A percentile compares a stretch with the other conserved stretches of the same genome.
Conservation (phyloP, 169 alveolate species). For the Plasmodium adleri region DNA sequence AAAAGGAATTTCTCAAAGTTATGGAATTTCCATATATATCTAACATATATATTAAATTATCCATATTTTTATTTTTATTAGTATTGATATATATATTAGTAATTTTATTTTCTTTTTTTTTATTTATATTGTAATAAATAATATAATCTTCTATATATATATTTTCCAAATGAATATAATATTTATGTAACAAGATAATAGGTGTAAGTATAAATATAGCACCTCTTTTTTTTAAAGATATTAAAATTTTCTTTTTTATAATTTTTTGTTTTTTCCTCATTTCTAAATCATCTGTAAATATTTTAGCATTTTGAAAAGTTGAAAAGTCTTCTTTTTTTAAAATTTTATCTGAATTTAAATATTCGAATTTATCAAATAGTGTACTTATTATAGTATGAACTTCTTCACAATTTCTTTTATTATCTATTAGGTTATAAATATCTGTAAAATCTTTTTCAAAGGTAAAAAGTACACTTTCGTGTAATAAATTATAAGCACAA, state of each 20-base stretch:
- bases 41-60: slow-evolving; percentile 47
- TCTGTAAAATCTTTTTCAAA: slow-evolving; percentile 78
- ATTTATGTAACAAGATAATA: slow-evolving; percentile 71
- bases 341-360: slow-evolving; percentile 30
- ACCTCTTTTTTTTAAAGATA: slow-evolving; percentile 40
- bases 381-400: slow-evolving; percentile 79
- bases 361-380: slow-evolving; percentile 77
- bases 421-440: slow-evolving; percentile 80
- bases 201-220: slow-evolving; percentile 78
- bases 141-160: slow-evolving; percentile 36
- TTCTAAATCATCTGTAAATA: slow-evolving; percentile 52
- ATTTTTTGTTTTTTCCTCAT: slow-evolving; percentile 11
- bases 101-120: slow-evolving; percentile 50
- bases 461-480: slow-evolving; percentile 79
- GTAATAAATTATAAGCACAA: slow-evolving; percentile 82
- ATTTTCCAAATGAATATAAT: slow-evolving; percentile 74
- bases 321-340: slow-evolving; percentile 51
- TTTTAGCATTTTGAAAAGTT: slow-evolving; percentile 49
- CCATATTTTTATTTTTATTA: slow-evolving; percentile 14
- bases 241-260: slow-evolving; percentile 48
- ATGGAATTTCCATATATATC: slow-evolving; percentile 61
- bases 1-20: slow-evolving; percentile 48
- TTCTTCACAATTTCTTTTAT: slow-evolving; percentile 85
- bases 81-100: slow-evolving; percentile 54
- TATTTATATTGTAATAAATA: slow-evolving; percentile 9